A percentile compares a stretch with the other conserved stretches of the same genome.
These are phyloP conservation scores for Piper longum DNA, from an alignment of 164 flowering plant genomes.

Conservation along the genomic window DNA sequence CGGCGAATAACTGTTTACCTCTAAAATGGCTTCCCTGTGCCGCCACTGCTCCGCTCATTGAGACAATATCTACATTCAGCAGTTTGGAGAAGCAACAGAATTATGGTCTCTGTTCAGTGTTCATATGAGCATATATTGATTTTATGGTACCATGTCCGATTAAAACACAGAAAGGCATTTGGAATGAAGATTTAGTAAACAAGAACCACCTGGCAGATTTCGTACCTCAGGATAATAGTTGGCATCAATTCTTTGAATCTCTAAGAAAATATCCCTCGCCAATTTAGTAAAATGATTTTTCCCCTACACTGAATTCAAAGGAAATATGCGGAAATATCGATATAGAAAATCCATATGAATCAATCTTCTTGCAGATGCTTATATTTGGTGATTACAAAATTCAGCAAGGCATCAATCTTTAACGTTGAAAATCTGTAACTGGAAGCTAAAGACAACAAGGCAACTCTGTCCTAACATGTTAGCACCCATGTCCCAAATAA, in stretches of 20 bases:
- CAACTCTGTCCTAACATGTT: no score
- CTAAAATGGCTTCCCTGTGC: no score
- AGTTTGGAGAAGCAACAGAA: not conserved
- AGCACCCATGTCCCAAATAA: no score
- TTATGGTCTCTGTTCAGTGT: not conserved
- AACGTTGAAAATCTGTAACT: no score
- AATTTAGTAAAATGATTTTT: conserved; percentile 50
- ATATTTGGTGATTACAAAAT: no score
- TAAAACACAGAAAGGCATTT: no score
- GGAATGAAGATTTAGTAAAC: not conserved
- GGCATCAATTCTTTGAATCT: conserved; percentile 60
- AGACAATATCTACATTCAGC: not conserved
- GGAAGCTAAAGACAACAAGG: no score
- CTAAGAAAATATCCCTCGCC: conserved; percentile 46
- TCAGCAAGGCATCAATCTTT: no score
- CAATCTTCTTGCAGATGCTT: not conserved
- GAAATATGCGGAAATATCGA: not conserved
- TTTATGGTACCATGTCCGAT: not conserved
- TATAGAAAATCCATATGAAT: not conserved
- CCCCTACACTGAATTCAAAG: conserved; percentile 18
- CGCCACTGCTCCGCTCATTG: no score
- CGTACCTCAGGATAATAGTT: conserved; percentile 69
- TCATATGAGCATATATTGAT: not conserved
- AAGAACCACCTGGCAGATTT: not conserved
- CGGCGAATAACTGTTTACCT: no score